These are phyloP conservation scores for Trametes maxima DNA, from an alignment of 768 basidiomycete genomes.

Conservation along the genomic window DNA sequence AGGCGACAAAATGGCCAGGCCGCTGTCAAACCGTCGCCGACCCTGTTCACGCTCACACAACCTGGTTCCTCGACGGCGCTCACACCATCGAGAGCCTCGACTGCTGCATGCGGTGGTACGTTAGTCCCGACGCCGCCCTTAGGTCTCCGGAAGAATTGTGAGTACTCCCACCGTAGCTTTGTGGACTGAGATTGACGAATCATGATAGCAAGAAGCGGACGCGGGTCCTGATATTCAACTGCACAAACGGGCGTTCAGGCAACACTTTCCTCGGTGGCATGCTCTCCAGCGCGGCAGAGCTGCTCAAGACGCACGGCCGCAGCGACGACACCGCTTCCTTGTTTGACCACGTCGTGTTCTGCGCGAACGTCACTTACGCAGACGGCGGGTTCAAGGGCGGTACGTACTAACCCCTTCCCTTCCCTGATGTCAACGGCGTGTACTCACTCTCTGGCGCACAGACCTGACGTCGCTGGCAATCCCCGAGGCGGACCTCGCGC, in stretches of 20 bases:
- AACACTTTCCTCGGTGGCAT: conserved; percentile 66
- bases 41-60: conserved; percentile 49
- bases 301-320: conserved; percentile 45
- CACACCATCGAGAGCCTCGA: conserved; percentile 91
- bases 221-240: conserved; percentile 88
- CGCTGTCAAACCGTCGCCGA: conserved; percentile 86
- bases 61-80: conserved; percentile 95
- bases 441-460: conserved; percentile 34
- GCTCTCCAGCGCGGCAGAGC: conserved; percentile 50
- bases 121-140: conserved; percentile 57
- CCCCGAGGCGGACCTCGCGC: conserved; percentile 58
- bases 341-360: conserved; percentile 91
- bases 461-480: conserved; percentile 79
- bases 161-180: neutral
- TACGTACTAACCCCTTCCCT: conserved; percentile 34
- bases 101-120: conserved; percentile 90
- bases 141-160: conserved; percentile 26
- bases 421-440: conserved; percentile 7
- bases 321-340: conserved; percentile 46
- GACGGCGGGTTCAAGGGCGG: conserved; percentile 92
- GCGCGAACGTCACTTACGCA: conserved; percentile 93
- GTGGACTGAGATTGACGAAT: neutral
- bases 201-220: conserved; percentile 32
- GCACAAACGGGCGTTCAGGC: conserved; percentile 88
- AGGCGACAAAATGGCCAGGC: conserved; percentile 86